Evolutionary conservation across 805 yeast genomes (phyloP), one percentile per base, ranked within the genome.

Genomic region (Candida xiaguanensis): DNA sequence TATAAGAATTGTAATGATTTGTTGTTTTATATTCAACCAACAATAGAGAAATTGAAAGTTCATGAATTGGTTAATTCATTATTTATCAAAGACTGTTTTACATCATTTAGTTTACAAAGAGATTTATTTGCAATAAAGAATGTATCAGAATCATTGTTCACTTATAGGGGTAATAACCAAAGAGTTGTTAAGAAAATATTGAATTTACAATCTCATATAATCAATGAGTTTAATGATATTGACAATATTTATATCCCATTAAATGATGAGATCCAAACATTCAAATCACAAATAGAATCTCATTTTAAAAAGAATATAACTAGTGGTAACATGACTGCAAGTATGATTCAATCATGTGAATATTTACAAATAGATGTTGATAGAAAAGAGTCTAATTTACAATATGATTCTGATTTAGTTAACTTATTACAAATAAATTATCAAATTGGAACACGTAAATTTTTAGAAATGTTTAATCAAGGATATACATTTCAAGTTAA

Each of bases 221-320:
- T 64, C 16, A 58, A 61, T 38, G 59, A 63, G 43, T 59, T 67
- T 32, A 71, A 68, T 39, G 66, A 65, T 36, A 51, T 68, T 7
- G 69, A 65, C 22, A 59, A 63, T 33, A 62, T 63, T 42, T 68
- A 67, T 47, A 39, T 66, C 35, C 58, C 55, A 27, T 46, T 64
- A 29, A 50, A 52, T 20, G 43, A 46, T 0, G 61, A 60, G 19
- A 42, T 61, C 12, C 22, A 19, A 5, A 41, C 41, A 4, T 63
- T 61, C 40, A 56, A 51, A 36, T 22, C 11, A 3, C 28, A 29
- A 6, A 48, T 59, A 36, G 47, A 42, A 3, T 33, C 40, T 2
- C 47, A 50, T 16, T 58, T 58, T 31, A 20, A 19, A 19, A 9
- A 36, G 28, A 18, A 26, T 4, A 16, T 20, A 7, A 16, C 42